Conservation (phyloP, 306 rosid genomes). For the Leucaena leucocephala region DNA sequence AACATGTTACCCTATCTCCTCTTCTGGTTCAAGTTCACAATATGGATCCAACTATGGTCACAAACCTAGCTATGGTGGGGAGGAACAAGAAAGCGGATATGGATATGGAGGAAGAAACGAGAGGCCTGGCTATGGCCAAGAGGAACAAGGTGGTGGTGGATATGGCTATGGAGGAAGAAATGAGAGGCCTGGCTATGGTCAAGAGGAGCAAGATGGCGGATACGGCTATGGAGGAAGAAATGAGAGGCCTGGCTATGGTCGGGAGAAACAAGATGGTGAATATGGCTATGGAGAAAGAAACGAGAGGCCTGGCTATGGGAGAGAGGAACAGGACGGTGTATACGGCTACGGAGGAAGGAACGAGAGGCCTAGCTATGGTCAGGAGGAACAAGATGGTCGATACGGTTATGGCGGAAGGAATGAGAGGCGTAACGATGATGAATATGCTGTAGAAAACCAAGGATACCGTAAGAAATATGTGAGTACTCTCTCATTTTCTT, state of each 20-base stretch:
- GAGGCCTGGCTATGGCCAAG: background rate
- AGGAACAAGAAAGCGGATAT: background rate
- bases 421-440: background rate
- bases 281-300: too few relatives aligned
- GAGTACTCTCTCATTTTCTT: background rate
- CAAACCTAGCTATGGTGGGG: background rate
- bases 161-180: background rate
- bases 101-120: slow-evolving; percentile 21
- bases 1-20: slow-evolving; percentile 59
- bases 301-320: too few relatives aligned
- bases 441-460: background rate
- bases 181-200: background rate
- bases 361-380: background rate
- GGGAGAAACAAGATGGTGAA: background rate
- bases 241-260: background rate
- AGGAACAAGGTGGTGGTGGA: background rate
- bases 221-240: background rate
- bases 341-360: background rate
- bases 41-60: slow-evolving; percentile 32
- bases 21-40: slow-evolving; percentile 29
- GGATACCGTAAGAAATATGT: slow-evolving; percentile 11
- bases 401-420: background rate
- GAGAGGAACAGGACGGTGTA: too few relatives aligned
- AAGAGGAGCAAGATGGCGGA: too few relatives aligned
- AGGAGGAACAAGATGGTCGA: background rate